These are phyloP conservation scores for Aspergillus ruber DNA, from an alignment of 2,329 filamentous ascomycete genomes.

Conservation along the genomic window DNA sequence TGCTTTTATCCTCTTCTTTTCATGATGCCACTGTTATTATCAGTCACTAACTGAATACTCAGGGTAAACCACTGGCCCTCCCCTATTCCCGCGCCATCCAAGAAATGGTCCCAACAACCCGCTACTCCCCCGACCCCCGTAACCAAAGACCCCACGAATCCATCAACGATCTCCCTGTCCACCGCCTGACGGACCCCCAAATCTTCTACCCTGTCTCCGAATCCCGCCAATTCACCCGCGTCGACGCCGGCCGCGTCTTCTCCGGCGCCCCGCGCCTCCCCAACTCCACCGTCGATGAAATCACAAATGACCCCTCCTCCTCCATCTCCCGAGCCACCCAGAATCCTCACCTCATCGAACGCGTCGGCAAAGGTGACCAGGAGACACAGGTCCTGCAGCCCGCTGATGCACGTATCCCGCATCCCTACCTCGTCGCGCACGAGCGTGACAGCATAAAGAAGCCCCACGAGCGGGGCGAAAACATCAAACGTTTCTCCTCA, in stretches of 20 bases:
- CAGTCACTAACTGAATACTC: constrained; percentile 12
- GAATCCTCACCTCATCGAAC: constrained; percentile 32
- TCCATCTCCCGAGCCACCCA: constrained; percentile 23
- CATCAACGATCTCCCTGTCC: constrained; percentile 59
- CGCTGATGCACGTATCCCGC: constrained; percentile 58
- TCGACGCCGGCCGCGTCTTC: constrained; percentile 59
- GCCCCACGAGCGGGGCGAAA: constrained; percentile 27
- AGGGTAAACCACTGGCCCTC: constrained; percentile 66
- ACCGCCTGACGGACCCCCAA: constrained; percentile 49
- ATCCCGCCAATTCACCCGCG: constrained; percentile 58
- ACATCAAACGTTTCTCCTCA: constrained; percentile 36
- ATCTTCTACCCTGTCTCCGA: constrained; percentile 60
- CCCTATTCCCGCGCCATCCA: constrained; percentile 73
- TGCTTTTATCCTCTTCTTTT: constrained; percentile 4
- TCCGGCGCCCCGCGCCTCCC: constrained; percentile 37
- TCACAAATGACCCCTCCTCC: constrained; percentile 27
- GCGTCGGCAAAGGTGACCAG: constrained; percentile 36
- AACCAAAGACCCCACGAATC: constrained; percentile 49
- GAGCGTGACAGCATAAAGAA: constrained; percentile 40
- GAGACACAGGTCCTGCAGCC: constrained; percentile 51
- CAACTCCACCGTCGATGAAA: constrained; percentile 14
- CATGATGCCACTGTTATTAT: constrained; percentile 8
- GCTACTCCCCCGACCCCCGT: constrained; percentile 28
- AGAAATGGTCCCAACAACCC: constrained; percentile 71
- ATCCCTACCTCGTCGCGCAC: constrained; percentile 51